Conservation (phyloP, 306 rosid genomes). For the Prunus dulcis region DNA sequence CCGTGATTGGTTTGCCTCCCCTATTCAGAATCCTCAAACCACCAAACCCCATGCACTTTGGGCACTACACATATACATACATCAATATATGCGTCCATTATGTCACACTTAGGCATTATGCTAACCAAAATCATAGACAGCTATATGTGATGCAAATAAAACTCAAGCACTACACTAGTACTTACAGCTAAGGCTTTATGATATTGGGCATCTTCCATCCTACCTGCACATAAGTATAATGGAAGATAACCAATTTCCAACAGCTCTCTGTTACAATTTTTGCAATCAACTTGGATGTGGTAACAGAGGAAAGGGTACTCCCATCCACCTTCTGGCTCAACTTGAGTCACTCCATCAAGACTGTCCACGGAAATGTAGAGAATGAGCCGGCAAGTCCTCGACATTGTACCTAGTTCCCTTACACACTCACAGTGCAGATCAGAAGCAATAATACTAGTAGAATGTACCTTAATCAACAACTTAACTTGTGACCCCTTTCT, state of each 20-base stretch:
- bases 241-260: neutral
- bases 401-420: neutral
- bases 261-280: neutral
- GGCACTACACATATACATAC: neutral
- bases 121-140: neutral
- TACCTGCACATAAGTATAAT: neutral
- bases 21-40: neutral
- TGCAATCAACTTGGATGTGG: slow-evolving; percentile 1
- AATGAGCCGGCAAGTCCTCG: neutral
- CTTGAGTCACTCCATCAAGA: neutral
- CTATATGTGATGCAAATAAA: neutral
- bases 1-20: neutral
- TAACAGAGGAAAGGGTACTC: neutral
- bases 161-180: neutral
- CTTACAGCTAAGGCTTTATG: neutral
- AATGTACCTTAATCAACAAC: neutral
- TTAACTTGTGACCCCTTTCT: neutral
- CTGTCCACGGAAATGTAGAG: neutral
- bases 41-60: neutral
- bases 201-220: slow-evolving; percentile 1
- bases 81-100: neutral
- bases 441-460: too few relatives aligned
- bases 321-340: neutral
- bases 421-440: neutral
- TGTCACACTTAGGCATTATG: neutral